Conservation (phyloP, 2,329 filamentous ascomycete species). For the Myriosclerotinia scirpicola region DNA sequence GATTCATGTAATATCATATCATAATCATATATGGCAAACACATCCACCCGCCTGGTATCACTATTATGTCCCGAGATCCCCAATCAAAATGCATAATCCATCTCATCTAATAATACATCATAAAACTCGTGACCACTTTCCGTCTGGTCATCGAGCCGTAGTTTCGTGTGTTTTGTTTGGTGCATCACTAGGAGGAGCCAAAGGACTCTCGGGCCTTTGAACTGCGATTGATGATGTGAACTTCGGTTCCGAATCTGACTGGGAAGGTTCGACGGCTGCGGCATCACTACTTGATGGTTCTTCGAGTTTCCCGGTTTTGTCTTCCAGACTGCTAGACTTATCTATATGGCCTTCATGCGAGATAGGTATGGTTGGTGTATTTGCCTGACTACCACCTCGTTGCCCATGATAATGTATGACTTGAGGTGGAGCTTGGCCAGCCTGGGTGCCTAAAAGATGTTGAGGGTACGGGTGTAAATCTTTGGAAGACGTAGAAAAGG, state of each 20-base stretch:
- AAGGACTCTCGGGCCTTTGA: background rate
- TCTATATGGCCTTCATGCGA: conserved; percentile 35
- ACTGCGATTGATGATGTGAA: background rate
- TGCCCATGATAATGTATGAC: conserved; percentile 68
- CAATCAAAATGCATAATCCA: background rate
- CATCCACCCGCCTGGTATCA: conserved; percentile 19
- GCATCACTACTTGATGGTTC: conserved; percentile 22
- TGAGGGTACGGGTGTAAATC: conserved; percentile 68
- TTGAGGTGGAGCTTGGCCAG: conserved; percentile 62
- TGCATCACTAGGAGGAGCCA: background rate
- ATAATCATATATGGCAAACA: conserved; percentile 13
- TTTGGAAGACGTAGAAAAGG: conserved; percentile 69
- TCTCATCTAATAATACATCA: conserved; percentile 14
- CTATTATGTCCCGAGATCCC: conserved; percentile 4
- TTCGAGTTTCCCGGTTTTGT: conserved; percentile 31
- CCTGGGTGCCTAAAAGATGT: conserved; percentile 61
- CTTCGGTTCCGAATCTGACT: background rate
- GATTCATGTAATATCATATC: conserved; percentile 8
- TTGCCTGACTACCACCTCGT: conserved; percentile 65
- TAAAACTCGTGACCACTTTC: conserved; percentile 10
- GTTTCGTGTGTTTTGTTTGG: conserved; percentile 7
- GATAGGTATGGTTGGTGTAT: conserved; percentile 55
- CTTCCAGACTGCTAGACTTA: conserved; percentile 35
- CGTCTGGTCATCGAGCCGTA: background rate
- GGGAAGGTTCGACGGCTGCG: background rate